Conservation (phyloP, 768 basidiomycete species). For the Mycena rosella region DNA sequence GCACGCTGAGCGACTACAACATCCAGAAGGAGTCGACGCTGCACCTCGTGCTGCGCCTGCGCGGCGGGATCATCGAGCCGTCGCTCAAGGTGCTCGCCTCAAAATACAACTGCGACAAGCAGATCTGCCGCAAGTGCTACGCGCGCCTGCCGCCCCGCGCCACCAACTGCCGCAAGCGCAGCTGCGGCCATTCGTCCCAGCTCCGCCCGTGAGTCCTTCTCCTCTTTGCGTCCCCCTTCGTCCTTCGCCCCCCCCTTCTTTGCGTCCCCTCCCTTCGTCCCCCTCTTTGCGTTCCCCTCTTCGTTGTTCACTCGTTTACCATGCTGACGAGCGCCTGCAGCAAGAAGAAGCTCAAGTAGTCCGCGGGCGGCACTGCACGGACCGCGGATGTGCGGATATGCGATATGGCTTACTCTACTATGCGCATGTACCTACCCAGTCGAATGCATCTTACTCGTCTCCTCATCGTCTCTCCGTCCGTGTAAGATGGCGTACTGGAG, state of each 20-base stretch:
- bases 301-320: neutral
- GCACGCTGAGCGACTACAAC: conserved; percentile 97
- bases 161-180: conserved; percentile 98
- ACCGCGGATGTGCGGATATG: neutral
- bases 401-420: neutral
- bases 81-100: conserved; percentile 97
- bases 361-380: neutral
- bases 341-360: conserved; percentile 98
- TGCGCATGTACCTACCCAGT: too few species aligned
- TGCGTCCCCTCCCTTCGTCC: too few species aligned
- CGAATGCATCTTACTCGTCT: too few species aligned
- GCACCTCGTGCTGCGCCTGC: conserved; percentile 80
- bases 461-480: too few species aligned
- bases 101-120: conserved; percentile 99
- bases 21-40: conserved; percentile 99
- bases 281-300: too few species aligned
- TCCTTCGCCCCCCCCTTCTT: too few species aligned
- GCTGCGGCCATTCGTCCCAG: conserved; percentile 91
- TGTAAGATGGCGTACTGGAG: too few species aligned
- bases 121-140: conserved; percentile 99
- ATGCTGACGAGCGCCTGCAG: conserved; percentile 52
- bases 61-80: conserved; percentile 99
- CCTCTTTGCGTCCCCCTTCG: too few species aligned
- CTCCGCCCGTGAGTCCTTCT: conserved; percentile 88
- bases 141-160: conserved; percentile 99